Conservation (phyloP, 129 eudicot genomes). For the Pseudognaphalium luteoalbum region DNA sequence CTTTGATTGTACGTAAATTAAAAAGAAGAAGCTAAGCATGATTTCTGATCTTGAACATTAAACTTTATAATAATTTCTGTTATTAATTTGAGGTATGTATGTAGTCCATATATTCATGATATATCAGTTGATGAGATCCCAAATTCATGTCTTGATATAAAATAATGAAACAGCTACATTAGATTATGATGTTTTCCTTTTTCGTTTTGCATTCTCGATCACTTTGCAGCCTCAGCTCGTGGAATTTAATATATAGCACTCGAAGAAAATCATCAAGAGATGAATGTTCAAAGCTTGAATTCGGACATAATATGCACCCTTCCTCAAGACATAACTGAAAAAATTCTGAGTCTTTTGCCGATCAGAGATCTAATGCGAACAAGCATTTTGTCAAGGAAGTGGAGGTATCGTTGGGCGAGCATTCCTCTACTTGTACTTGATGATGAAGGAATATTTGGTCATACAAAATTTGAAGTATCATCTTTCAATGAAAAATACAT, state of each 20-base stretch:
- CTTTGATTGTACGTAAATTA: too few relatives aligned
- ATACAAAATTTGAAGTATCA: background rate
- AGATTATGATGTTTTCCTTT: too few relatives aligned
- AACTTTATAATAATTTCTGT: too few relatives aligned
- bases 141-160: too few relatives aligned
- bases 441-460: background rate
- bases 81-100: too few relatives aligned
- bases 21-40: too few relatives aligned
- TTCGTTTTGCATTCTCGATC: background rate
- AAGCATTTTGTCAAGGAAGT: constrained; percentile 2
- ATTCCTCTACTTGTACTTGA: background rate
- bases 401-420: background rate
- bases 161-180: too few relatives aligned
- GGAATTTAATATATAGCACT: background rate
- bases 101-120: too few relatives aligned
- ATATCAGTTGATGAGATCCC: too few relatives aligned
- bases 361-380: background rate
- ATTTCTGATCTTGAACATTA: too few relatives aligned
- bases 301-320: background rate
- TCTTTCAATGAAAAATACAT: background rate
- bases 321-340: background rate
- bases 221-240: background rate
- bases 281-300: background rate
- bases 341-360: background rate
- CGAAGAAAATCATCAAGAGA: background rate